These are phyloP conservation scores for Massariosphaeria phaeospora DNA, from an alignment of 495 filamentous ascomycete genomes.

Conservation along the genomic window DNA sequence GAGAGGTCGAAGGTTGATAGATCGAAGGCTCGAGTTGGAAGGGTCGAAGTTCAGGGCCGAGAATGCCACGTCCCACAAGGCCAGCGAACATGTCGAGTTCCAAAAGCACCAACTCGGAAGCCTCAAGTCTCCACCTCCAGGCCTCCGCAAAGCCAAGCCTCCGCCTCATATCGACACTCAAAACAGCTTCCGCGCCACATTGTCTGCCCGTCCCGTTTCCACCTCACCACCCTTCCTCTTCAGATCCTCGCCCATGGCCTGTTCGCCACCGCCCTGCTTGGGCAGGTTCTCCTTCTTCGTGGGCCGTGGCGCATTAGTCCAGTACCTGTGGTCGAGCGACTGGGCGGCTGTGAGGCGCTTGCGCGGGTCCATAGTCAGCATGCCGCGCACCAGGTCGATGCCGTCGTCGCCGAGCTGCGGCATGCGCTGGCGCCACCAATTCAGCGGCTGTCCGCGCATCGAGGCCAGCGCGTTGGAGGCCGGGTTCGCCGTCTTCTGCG, in stretches of 20 bases:
- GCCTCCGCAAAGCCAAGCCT: too few relatives aligned
- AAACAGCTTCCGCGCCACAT: slow-evolving; percentile 80
- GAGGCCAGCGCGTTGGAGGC: background rate
- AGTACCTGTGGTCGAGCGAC: slow-evolving; percentile 81
- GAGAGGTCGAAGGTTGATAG: too few relatives aligned
- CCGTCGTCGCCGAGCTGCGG: slow-evolving; percentile 72
- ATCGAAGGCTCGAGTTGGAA: too few relatives aligned
- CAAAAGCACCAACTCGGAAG: too few relatives aligned
- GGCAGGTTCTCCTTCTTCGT: slow-evolving; percentile 81
- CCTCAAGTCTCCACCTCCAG: too few relatives aligned
- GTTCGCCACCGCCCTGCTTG: slow-evolving; percentile 57
- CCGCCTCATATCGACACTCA: too few relatives aligned
- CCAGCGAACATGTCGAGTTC: too few relatives aligned
- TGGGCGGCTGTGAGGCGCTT: slow-evolving; percentile 70
- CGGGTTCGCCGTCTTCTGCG: too few relatives aligned
- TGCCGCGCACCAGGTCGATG: slow-evolving; percentile 79
- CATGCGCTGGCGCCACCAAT: slow-evolving; percentile 58
- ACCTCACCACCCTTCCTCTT: slow-evolving; percentile 64
- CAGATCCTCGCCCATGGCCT: slow-evolving; percentile 79
- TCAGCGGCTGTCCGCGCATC: slow-evolving; percentile 53
- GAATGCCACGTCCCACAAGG: too few relatives aligned
- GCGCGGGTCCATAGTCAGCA: slow-evolving; percentile 78
- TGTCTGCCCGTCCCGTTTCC: slow-evolving; percentile 53
- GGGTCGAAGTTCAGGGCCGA: too few relatives aligned
- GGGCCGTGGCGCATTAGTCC: slow-evolving; percentile 74